Conservation (phyloP, 345 rosid species). For the Turnera subulata region DNA sequence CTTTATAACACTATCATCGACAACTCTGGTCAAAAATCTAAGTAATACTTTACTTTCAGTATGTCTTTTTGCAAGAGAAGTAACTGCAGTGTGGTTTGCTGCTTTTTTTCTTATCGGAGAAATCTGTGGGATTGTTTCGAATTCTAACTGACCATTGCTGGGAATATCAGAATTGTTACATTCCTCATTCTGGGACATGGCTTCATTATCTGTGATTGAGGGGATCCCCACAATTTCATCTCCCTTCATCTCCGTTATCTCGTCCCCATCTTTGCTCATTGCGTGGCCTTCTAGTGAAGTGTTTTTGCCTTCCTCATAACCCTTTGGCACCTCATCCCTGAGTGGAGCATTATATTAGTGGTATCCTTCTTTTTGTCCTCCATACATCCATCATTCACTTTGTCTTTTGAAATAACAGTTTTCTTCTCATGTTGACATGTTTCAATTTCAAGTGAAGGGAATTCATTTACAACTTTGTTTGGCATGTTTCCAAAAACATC, state of each 20-base stretch:
- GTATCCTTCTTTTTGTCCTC: background rate
- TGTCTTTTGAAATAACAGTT: constrained; percentile 8
- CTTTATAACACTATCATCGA: constrained; percentile 8
- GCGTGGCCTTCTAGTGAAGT: constrained; percentile 1
- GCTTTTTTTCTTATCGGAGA: constrained; percentile 13
- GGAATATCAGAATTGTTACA: background rate
- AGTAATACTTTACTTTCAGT: constrained; percentile 22
- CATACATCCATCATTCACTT: constrained; percentile 2
- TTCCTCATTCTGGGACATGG: background rate
- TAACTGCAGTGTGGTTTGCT: constrained; percentile 5
- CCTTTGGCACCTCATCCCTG: constrained; percentile 6
- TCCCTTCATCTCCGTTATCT: constrained; percentile 6
- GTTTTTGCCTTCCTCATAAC: constrained; percentile 12
- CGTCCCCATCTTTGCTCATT: constrained; percentile 3
- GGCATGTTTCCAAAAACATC: constrained; percentile 3
- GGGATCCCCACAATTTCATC: constrained; percentile 6
- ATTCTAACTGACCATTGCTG: background rate
- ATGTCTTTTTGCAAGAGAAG: constrained; percentile 12
- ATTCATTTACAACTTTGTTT: constrained; percentile 6
- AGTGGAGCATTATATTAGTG: background rate
- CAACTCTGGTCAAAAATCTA: constrained; percentile 21
- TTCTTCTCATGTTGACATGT: constrained; percentile 2
- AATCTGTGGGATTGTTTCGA: constrained; percentile 1
- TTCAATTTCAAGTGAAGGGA: constrained; percentile 4
- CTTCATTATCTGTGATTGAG: background rate